Evolutionary conservation across 2,329 filamentous ascomycete species (phyloP).

Genomic region (Aspergillus proliferans): DNA sequence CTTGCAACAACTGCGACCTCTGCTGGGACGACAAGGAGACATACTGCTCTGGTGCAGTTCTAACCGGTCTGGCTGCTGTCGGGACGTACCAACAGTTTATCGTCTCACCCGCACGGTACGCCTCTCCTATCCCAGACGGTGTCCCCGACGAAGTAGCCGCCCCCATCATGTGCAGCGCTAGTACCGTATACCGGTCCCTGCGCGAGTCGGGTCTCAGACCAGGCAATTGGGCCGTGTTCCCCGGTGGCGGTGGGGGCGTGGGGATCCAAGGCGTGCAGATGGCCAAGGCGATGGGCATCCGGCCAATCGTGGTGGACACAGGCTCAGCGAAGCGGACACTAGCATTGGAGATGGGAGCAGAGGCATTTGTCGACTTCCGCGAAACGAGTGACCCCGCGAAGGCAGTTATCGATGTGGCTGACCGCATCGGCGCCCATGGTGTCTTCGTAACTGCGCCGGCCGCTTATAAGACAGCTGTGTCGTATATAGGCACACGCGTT

Average conservation of each 20-base stretch:
- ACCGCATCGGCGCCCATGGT: conserved; percentile 44
- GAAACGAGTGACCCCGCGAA: conserved; percentile 28
- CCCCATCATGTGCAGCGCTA: conserved; percentile 55
- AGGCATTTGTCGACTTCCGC: conserved; percentile 52
- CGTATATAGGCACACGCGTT: conserved; percentile 36
- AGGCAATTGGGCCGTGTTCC: conserved; percentile 46
- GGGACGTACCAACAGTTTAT: conserved; percentile 57
- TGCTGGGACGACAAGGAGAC: conserved; percentile 51
- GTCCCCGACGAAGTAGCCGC: conserved; percentile 52
- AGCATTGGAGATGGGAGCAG: conserved; percentile 46
- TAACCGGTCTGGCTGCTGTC: conserved; percentile 38
- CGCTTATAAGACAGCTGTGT: conserved; percentile 38
- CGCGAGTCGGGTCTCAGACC: conserved; percentile 45
- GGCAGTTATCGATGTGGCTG: conserved; percentile 42
- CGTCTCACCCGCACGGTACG: conserved; percentile 50
- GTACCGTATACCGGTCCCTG: conserved; percentile 54
- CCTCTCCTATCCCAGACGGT: conserved; percentile 50
- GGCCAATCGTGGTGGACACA: conserved; percentile 51
- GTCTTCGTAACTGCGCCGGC: conserved; percentile 37
- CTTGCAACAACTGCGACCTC: conserved; percentile 46
- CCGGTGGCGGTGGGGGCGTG: conserved; percentile 46
- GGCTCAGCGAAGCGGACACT: conserved; percentile 44
- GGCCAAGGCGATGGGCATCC: conserved; percentile 51
- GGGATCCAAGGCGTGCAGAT: conserved; percentile 54
- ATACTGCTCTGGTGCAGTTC: conserved; percentile 31